These are phyloP conservation scores for Populus hybrid DNA, from an alignment of 441 rosid genomes.

Conservation along the genomic window DNA sequence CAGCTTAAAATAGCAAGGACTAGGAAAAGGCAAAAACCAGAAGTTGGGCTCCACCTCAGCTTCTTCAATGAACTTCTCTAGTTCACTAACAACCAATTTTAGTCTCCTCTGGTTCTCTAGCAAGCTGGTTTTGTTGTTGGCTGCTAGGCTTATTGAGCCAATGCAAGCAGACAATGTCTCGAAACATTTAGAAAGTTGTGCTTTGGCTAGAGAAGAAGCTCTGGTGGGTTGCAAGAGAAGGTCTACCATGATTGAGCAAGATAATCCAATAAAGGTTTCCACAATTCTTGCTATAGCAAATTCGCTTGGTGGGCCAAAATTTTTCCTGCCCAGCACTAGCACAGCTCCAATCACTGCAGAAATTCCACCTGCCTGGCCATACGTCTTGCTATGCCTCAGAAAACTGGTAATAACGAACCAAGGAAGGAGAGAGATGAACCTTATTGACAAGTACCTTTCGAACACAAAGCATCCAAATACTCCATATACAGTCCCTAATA, in stretches of 20 bases:
- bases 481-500: constrained; percentile 79
- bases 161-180: constrained; percentile 42
- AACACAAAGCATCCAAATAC: constrained; percentile 76
- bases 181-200: constrained; percentile 46
- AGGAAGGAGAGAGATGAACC: constrained; percentile 77
- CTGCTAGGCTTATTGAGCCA: constrained; percentile 35
- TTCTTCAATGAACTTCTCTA: constrained; percentile 56
- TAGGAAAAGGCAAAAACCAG: constrained; percentile 71
- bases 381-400: constrained; percentile 63
- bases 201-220: constrained; percentile 65
- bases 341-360: constrained; percentile 82
- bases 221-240: constrained; percentile 57
- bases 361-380: constrained; percentile 83
- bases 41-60: constrained; percentile 83
- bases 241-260: constrained; percentile 63
- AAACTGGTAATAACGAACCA: constrained; percentile 76
- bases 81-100: constrained; percentile 37
- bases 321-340: constrained; percentile 66
- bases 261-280: constrained; percentile 78
- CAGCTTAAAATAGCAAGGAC: constrained; percentile 55
- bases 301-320: constrained; percentile 69
- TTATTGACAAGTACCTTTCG: constrained; percentile 50
- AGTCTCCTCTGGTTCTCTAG: constrained; percentile 48
- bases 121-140: constrained; percentile 25
- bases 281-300: constrained; percentile 79